These are phyloP conservation scores for Passiflora organensis DNA, from an alignment of 345 rosid species.

Conservation along the genomic window DNA sequence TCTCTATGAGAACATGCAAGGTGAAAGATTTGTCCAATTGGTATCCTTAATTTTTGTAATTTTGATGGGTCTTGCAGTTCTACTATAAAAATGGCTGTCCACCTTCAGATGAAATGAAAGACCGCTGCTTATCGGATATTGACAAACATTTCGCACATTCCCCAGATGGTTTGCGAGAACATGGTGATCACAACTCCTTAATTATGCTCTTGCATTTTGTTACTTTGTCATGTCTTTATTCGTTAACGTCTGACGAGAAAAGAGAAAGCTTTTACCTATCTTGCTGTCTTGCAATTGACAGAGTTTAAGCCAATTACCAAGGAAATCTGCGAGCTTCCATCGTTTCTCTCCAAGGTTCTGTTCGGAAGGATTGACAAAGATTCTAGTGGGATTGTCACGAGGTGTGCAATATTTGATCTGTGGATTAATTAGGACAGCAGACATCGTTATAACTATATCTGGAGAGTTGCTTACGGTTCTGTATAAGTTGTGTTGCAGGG, in stretches of 20 bases:
- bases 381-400: constrained; percentile 54
- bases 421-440: too few relatives aligned
- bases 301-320: constrained; percentile 73
- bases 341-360: constrained; percentile 69
- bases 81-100: constrained; percentile 90
- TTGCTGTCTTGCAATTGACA: constrained; percentile 17
- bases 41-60: too few relatives aligned
- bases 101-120: constrained; percentile 72
- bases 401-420: constrained; percentile 35
- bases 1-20: not conserved
- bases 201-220: not conserved
- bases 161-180: constrained; percentile 60
- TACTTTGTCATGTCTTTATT: constrained; percentile 17
- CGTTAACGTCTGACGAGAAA: too few relatives aligned
- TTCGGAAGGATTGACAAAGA: constrained; percentile 70
- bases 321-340: constrained; percentile 90
- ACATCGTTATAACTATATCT: too few relatives aligned
- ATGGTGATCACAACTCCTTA: constrained; percentile 42
- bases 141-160: constrained; percentile 65
- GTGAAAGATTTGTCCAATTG: too few relatives aligned
- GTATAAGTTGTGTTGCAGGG: constrained; percentile 42
- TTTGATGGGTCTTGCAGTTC: constrained; percentile 49
- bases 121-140: constrained; percentile 58
- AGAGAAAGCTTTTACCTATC: too few relatives aligned
- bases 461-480: constrained; percentile 5